Conservation (phyloP, 106 monocot genomes). For the Acanthochlamys bracteata region DNA sequence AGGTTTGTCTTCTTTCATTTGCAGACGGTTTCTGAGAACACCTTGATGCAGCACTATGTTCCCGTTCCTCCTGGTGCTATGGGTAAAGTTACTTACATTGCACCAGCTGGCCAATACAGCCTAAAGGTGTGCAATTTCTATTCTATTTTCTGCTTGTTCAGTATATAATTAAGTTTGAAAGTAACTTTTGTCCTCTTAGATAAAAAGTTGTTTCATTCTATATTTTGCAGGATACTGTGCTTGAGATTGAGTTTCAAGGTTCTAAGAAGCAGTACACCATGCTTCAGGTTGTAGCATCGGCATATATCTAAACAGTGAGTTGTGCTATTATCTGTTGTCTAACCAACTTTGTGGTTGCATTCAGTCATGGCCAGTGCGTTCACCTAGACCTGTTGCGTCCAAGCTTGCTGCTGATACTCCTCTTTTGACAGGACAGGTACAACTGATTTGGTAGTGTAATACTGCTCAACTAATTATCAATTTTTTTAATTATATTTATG, state of each 20-base stretch:
- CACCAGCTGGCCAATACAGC: conserved; percentile 89
- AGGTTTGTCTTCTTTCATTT: not conserved
- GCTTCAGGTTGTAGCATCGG: conserved; percentile 69
- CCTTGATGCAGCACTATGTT: conserved; percentile 88
- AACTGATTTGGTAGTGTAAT: not conserved
- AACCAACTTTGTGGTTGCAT: conserved; percentile 5
- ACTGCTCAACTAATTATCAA: not conserved
- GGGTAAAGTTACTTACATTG: conserved; percentile 84
- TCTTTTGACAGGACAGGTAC: conserved; percentile 96
- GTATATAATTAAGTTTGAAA: not conserved
- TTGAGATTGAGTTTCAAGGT: conserved; percentile 97
- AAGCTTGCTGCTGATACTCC: conserved; percentile 99
- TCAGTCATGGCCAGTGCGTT: conserved; percentile 95
- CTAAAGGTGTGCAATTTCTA: conserved; percentile 36
- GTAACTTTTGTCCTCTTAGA: not conserved
- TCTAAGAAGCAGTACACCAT: conserved; percentile 78
- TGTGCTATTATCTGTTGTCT: not conserved
- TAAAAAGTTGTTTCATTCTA: not conserved
- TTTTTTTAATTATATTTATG: not conserved
- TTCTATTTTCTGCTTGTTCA: not conserved
- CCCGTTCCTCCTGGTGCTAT: conserved; percentile 95
- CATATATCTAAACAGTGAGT: not conserved
- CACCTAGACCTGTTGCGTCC: conserved; percentile 85
- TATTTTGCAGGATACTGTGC: conserved; percentile 70
- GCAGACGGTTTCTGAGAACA: conserved; percentile 87